Percentiles rank a stretch among this genome's conserved stretches.
Conservation (phyloP, 2,329 filamentous ascomycete species). For the Metarhizium album region DNA sequence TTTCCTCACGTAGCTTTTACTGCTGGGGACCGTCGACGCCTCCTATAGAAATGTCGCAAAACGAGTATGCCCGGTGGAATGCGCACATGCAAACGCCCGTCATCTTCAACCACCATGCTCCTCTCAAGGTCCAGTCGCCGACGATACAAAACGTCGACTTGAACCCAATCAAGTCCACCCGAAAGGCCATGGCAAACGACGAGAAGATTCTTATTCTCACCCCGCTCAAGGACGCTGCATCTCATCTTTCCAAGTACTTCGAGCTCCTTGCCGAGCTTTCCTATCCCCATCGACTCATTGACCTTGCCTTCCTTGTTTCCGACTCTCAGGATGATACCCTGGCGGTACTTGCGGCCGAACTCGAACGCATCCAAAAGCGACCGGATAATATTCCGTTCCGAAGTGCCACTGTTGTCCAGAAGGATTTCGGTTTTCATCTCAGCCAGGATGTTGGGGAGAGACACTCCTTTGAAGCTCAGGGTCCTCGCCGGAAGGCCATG, state of each 20-base stretch:
- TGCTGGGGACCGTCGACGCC: conserved; percentile 93
- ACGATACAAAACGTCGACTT: conserved; percentile 74
- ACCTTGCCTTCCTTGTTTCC: conserved; percentile 87
- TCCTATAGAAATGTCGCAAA: conserved; percentile 90
- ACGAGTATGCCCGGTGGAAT: conserved; percentile 85
- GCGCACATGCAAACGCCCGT: conserved; percentile 84
- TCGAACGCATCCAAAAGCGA: conserved; percentile 78
- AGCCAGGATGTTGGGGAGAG: conserved; percentile 72
- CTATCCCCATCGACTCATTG: conserved; percentile 91
- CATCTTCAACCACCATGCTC: conserved; percentile 89
- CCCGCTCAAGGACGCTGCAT: conserved; percentile 79
- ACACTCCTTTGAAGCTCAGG: conserved; percentile 80
- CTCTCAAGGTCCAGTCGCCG: conserved; percentile 71
- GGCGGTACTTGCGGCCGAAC: conserved; percentile 71
- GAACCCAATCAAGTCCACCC: conserved; percentile 73
- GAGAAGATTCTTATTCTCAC: conserved; percentile 89
- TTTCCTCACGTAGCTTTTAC: conserved; percentile 75
- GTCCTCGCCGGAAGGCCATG: conserved; percentile 81
- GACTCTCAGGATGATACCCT: conserved; percentile 88
- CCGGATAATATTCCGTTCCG: conserved; percentile 74
- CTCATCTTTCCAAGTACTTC: conserved; percentile 80
- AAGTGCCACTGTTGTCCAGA: conserved; percentile 76
- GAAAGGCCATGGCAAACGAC: conserved; percentile 65
- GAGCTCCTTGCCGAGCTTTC: conserved; percentile 81
- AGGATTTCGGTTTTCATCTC: conserved; percentile 73